Evolutionary conservation across 371 early-diverging fungal genomes (phyloP).

Genomic region (Rhizopus microsporus): DNA sequence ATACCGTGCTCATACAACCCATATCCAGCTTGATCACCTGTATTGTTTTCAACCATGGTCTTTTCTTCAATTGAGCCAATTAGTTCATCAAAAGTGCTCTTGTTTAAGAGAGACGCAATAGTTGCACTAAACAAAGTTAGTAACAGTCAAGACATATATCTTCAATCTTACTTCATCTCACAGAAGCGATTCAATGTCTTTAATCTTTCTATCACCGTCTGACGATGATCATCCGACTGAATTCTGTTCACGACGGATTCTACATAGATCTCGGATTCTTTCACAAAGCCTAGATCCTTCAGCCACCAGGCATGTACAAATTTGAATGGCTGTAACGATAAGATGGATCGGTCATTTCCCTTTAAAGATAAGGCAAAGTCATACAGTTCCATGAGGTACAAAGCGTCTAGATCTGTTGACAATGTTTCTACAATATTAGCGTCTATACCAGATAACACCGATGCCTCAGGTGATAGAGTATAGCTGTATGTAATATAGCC

Average conservation of each 20-base stretch:
- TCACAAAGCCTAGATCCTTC: conserved; percentile 71
- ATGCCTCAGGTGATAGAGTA: conserved; percentile 61
- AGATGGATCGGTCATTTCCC: conserved; percentile 40
- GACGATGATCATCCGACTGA: background rate
- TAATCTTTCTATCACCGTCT: background rate
- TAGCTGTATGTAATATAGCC: conserved; percentile 46
- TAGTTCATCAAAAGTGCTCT: conserved; percentile 17
- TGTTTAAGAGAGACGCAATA: conserved; percentile 15
- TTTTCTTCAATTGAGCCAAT: conserved; percentile 14
- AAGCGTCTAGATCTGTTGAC: conserved; percentile 52
- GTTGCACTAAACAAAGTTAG: conserved; percentile 4
- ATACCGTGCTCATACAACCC: conserved; percentile 3
- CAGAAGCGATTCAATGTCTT: background rate
- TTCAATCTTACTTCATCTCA: conserved; percentile 1
- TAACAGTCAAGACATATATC: background rate
- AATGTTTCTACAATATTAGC: conserved; percentile 56
- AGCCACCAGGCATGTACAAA: conserved; percentile 81
- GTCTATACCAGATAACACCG: conserved; percentile 59
- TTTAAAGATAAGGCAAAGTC: conserved; percentile 61
- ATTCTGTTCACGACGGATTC: conserved; percentile 72
- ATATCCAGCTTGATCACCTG: conserved; percentile 1
- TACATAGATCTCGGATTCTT: conserved; percentile 73
- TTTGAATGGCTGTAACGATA: conserved; percentile 81
- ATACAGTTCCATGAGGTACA: conserved; percentile 81
- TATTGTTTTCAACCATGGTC: background rate